Evolutionary conservation across 495 filamentous ascomycete genomes (phyloP).

Genomic region (Lepraria neglecta): DNA sequence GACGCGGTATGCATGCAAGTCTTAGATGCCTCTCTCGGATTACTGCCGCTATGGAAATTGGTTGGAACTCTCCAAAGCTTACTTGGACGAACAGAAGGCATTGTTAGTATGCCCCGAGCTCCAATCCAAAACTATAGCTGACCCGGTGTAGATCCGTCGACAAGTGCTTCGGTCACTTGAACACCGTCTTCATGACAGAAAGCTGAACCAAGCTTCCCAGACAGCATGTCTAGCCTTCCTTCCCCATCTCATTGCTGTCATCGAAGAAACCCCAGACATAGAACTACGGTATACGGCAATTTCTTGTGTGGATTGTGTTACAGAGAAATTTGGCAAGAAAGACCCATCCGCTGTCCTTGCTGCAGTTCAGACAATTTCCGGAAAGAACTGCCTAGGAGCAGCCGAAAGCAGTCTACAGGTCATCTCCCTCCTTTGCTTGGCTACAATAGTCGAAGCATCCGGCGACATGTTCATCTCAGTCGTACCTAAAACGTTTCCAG

Average conservation of each 20-base stretch:
- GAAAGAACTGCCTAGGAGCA: slow-evolving; percentile 66
- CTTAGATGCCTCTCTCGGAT: slow-evolving; percentile 64
- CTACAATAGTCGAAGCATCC: slow-evolving; percentile 82
- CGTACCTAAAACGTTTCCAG: slow-evolving; percentile 65
- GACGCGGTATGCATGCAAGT: slow-evolving; percentile 60
- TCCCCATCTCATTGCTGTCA: slow-evolving; percentile 64
- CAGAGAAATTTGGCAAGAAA: slow-evolving; percentile 86
- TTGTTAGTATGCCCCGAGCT: slow-evolving; percentile 27
- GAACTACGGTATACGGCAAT: slow-evolving; percentile 75
- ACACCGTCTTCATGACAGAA: slow-evolving; percentile 61
- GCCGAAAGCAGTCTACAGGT: slow-evolving; percentile 64
- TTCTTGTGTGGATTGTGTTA: slow-evolving; percentile 80
- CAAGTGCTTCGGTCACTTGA: slow-evolving; percentile 76
- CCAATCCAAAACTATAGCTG: not conserved
- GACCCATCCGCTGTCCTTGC: slow-evolving; percentile 57
- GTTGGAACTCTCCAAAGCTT: slow-evolving; percentile 74
- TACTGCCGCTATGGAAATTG: slow-evolving; percentile 77
- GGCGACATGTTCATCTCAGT: slow-evolving; percentile 77
- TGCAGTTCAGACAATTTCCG: slow-evolving; percentile 69
- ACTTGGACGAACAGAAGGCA: slow-evolving; percentile 62
- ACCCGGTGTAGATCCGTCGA: slow-evolving; percentile 47
- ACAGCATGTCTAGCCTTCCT: slow-evolving; percentile 68
- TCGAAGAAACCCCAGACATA: slow-evolving; percentile 62
- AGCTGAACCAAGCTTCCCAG: slow-evolving; percentile 60
- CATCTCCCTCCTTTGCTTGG: slow-evolving; percentile 79